These are phyloP conservation scores for Pythium insidiosum DNA, from an alignment of 352 stramenopile species.

Conservation along the genomic window DNA sequence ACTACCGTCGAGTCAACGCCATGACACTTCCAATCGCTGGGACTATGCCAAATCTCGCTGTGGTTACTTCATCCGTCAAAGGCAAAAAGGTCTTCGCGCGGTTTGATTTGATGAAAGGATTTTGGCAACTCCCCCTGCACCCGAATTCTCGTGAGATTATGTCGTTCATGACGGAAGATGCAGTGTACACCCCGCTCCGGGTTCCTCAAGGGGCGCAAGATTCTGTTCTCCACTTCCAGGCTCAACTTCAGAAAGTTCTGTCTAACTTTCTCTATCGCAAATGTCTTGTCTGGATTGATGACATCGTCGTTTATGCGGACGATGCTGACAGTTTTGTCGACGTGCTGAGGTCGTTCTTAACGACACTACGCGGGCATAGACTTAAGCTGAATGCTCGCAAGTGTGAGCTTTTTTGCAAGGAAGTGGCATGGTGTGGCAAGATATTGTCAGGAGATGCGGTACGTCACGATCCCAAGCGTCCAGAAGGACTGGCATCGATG, in stretches of 20 bases:
- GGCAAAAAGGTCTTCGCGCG: neutral
- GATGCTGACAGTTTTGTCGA: neutral
- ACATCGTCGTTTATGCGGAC: constrained; percentile 1
- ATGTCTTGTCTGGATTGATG: constrained; percentile 2
- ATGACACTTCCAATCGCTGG: neutral
- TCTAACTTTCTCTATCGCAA: neutral
- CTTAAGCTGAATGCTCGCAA: too few relatives aligned
- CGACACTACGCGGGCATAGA: too few relatives aligned
- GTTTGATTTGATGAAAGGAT: constrained; percentile 5
- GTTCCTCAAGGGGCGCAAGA: constrained; percentile 2
- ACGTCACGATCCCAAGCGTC: too few relatives aligned
- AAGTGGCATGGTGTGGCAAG: too few relatives aligned
- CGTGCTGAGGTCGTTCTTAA: neutral
- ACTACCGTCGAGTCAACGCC: neutral
- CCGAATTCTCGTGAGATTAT: constrained; percentile 2
- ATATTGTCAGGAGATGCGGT: too few relatives aligned
- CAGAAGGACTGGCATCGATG: too few relatives aligned
- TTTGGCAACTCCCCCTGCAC: constrained; percentile 12
- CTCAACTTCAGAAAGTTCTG: constrained; percentile 1
- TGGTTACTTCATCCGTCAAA: neutral
- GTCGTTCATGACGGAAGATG: constrained; percentile 7
- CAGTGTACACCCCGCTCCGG: constrained; percentile 8
- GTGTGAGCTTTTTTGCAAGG: too few relatives aligned
- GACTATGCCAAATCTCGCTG: neutral
- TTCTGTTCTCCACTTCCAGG: constrained; percentile 6